Percentiles rank a stretch among this genome's conserved stretches.
Conservation (phyloP, 495 filamentous ascomycete species). For the Apodospora peruviana region DNA sequence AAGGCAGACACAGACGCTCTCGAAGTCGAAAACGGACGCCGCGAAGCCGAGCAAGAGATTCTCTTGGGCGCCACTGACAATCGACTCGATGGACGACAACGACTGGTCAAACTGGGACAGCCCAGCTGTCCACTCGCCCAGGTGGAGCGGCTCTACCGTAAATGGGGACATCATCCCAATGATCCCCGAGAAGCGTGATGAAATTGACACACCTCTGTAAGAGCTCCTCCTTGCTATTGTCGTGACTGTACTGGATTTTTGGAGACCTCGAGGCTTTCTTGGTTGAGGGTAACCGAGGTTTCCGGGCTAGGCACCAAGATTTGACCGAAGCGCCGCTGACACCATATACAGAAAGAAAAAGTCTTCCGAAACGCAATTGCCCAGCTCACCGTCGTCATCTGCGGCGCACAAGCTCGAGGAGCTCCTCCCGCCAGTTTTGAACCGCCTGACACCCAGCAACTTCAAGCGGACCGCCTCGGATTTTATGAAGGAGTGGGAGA, state of each 20-base stretch:
- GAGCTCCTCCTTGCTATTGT: constrained; percentile 3
- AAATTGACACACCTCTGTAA: constrained; percentile 38
- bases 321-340: neutral
- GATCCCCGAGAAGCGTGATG: constrained; percentile 32
- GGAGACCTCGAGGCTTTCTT: neutral
- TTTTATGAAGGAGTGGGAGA: constrained; percentile 78
- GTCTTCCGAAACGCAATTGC: constrained; percentile 12
- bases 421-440: constrained; percentile 56
- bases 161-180: constrained; percentile 38
- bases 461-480: constrained; percentile 64
- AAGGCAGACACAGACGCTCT: constrained; percentile 12
- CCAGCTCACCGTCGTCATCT: neutral
- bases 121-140: constrained; percentile 43
- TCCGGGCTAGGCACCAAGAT: neutral
- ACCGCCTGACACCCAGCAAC: constrained; percentile 59
- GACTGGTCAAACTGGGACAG: constrained; percentile 71
- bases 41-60: constrained; percentile 34
- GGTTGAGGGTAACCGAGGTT: too few relatives aligned
- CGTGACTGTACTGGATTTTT: neutral
- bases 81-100: constrained; percentile 55
- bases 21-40: constrained; percentile 24
- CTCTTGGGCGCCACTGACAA: constrained; percentile 43
- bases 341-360: constrained; percentile 15
- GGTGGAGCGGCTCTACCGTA: constrained; percentile 46
- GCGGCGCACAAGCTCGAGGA: constrained; percentile 44